Conservation (phyloP, 192 early-diverging fungal genomes). For the Paraglomus occultum region DNA sequence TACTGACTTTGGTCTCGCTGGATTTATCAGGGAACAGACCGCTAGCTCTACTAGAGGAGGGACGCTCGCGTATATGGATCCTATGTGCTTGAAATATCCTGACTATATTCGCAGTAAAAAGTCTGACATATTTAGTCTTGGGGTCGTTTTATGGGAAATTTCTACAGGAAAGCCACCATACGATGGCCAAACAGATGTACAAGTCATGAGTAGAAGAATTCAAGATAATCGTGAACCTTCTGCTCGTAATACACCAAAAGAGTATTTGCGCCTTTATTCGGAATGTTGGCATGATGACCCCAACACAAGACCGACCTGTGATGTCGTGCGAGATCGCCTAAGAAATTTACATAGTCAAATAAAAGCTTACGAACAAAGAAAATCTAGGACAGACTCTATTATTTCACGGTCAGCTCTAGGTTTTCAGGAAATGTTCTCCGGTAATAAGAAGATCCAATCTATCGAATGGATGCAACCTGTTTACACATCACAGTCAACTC, state of each 20-base stretch:
- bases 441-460: too few species aligned
- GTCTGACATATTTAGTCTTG: constrained; percentile 45
- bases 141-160: constrained; percentile 45
- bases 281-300: constrained; percentile 40
- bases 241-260: constrained; percentile 33
- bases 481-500: too few species aligned
- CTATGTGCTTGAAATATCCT: neutral
- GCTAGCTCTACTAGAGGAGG: neutral
- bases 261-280: constrained; percentile 39
- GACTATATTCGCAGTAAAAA: constrained; percentile 26
- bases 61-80: constrained; percentile 8
- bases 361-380: too few species aligned
- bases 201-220: neutral
- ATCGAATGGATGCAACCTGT: too few species aligned
- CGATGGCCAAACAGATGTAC: neutral
- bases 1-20: constrained; percentile 19
- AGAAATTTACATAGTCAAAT: too few species aligned
- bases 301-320: neutral
- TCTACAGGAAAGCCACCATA: constrained; percentile 35
- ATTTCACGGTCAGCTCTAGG: too few species aligned
- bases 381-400: too few species aligned
- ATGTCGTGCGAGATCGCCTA: too few species aligned
- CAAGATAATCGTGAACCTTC: constrained; percentile 27
- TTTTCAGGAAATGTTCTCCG: too few species aligned
- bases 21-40: neutral